Evolutionary conservation across 1,139 yeast species (phyloP).

Genomic region (Pichia inconspicua): DNA sequence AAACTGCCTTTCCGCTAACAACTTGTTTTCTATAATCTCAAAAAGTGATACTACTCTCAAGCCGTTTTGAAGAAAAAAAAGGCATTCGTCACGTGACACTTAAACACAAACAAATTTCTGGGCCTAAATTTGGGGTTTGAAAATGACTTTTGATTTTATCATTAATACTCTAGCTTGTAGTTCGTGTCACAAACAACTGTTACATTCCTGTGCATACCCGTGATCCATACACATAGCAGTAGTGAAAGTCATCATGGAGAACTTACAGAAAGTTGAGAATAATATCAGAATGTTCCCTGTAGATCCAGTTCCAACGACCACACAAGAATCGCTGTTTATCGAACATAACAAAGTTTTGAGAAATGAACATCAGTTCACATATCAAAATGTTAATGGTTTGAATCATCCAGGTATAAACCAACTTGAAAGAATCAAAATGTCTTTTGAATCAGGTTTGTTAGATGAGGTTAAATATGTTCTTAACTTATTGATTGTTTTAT

Average conservation of each 20-base stretch:
- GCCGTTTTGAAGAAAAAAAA: no score
- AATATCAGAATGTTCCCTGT: slow-evolving; percentile 18
- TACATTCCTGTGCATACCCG: no score
- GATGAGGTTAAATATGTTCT: slow-evolving; percentile 64
- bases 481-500: slow-evolving; percentile 48
- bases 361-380: slow-evolving; percentile 26
- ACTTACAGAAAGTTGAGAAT: not conserved
- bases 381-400: slow-evolving; percentile 34
- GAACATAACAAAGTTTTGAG: slow-evolving; percentile 24
- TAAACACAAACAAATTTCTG: no score
- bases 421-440: slow-evolving; percentile 52
- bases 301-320: slow-evolving; percentile 23
- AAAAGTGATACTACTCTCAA: no score
- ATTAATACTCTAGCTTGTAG: no score
- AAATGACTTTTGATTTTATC: no score
- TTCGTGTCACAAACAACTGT: not conserved
- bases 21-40: no score
- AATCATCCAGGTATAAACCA: slow-evolving; percentile 52
- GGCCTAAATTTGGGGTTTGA: no score
- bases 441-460: slow-evolving; percentile 51
- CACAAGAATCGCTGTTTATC: slow-evolving; percentile 26
- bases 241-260: not conserved
- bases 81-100: no score
- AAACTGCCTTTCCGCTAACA: no score
- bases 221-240: not conserved